A percentile compares a stretch with the other conserved stretches of the same genome.
These are phyloP conservation scores for Actinomortierella ambigua DNA, from an alignment of 371 early-diverging fungal species.

Conservation along the genomic window DNA sequence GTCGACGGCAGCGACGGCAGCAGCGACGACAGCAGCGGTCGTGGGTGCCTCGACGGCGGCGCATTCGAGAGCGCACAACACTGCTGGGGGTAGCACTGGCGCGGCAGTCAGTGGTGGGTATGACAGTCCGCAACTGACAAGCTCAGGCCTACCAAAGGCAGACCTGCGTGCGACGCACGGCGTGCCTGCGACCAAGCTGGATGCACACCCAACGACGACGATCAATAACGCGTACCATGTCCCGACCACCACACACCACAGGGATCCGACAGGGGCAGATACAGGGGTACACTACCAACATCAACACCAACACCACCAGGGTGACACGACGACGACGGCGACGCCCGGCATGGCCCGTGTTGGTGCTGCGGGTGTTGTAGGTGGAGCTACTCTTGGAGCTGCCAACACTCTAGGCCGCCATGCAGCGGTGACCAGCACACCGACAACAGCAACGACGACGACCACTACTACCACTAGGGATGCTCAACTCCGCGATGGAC, in stretches of 20 bases:
- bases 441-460: constrained; percentile 1
- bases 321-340: no score
- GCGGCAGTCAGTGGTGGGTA: background rate
- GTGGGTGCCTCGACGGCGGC: no score
- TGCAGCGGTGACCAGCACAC: constrained; percentile 4
- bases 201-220: constrained; percentile 15
- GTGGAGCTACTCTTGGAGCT: constrained; percentile 3
- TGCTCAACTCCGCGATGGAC: background rate
- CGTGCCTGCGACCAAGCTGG: constrained; percentile 7
- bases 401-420: constrained; percentile 9
- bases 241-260: no score
- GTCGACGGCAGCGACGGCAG: no score
- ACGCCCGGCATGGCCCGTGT: no score
- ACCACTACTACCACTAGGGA: background rate
- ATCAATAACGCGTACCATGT: constrained; percentile 10
- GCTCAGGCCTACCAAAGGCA: constrained; percentile 9
- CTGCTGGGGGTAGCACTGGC: no score
- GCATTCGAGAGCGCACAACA: no score
- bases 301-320: no score
- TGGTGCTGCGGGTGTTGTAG: no score
- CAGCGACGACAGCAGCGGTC: no score
- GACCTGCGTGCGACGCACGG: constrained; percentile 16
- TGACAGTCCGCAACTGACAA: constrained; percentile 10
- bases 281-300: no score
- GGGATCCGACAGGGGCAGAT: no score